These are phyloP conservation scores for Linanthus parryae DNA, from an alignment of 148 eudicot genomes.

Conservation along the genomic window DNA sequence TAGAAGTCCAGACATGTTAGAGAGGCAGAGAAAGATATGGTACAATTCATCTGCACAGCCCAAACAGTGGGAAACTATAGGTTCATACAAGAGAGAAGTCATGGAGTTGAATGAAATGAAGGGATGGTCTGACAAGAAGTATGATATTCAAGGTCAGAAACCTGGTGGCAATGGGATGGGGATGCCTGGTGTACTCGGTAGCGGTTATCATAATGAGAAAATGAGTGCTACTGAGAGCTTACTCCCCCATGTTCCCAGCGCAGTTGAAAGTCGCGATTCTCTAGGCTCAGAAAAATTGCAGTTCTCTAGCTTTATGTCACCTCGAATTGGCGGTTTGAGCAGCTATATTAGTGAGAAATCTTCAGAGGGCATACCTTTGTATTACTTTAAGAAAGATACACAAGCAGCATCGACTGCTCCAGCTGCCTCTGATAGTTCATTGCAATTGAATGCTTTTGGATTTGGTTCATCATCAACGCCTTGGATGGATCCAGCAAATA, in stretches of 20 bases:
- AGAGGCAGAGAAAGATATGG: slow-evolving; percentile 99
- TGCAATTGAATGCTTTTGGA: slow-evolving; percentile 44
- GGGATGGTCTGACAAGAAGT: slow-evolving; percentile 51
- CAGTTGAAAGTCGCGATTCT: slow-evolving; percentile 45
- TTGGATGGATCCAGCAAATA: slow-evolving; percentile 71
- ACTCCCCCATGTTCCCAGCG: slow-evolving; percentile 37
- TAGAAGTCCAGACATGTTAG: slow-evolving; percentile 89
- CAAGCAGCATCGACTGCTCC: slow-evolving; percentile 47
- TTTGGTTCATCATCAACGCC: slow-evolving; percentile 65
- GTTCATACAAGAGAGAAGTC: slow-evolving; percentile 35
- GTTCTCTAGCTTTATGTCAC: slow-evolving; percentile 82
- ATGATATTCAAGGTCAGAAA: slow-evolving; percentile 29
- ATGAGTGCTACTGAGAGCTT: slow-evolving; percentile 45
- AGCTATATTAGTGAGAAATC: slow-evolving; percentile 68
- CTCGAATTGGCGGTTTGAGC: slow-evolving; percentile 59
- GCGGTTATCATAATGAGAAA: slow-evolving; percentile 40
- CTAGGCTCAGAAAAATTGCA: slow-evolving; percentile 65
- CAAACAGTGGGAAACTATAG: slow-evolving; percentile 46
- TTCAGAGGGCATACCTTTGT: slow-evolving; percentile 90
- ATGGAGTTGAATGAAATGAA: slow-evolving; percentile 59
- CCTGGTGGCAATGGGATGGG: slow-evolving; percentile 20
- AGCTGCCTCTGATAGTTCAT: slow-evolving; percentile 61
- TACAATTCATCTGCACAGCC: slow-evolving; percentile 72
- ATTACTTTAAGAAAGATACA: slow-evolving; percentile 74
- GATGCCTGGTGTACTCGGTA: slow-evolving; percentile 23